Conservation (phyloP, 1,284 basidiomycete species). For the Coniferiporia sulphurascens region DNA sequence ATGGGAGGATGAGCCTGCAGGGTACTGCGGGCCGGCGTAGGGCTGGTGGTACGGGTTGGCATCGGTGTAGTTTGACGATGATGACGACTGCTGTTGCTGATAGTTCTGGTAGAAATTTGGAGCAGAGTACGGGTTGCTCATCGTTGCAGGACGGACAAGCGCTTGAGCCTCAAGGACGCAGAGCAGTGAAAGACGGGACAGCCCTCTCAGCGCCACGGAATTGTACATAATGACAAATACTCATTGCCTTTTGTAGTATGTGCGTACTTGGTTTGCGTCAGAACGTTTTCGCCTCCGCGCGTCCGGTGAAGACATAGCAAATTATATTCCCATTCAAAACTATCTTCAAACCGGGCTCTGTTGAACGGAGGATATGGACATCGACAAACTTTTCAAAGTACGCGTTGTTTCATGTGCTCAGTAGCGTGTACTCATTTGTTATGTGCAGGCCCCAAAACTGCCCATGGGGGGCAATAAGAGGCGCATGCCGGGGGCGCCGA, state of each 20-base stretch:
- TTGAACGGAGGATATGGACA: constrained; percentile 49
- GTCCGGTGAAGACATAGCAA: background rate
- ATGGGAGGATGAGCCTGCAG: constrained; percentile 46
- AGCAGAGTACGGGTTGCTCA: constrained; percentile 36
- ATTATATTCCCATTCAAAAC: background rate
- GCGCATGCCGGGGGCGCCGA: constrained; percentile 78
- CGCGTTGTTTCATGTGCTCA: constrained; percentile 14
- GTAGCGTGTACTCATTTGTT: constrained; percentile 5
- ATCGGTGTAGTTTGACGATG: constrained; percentile 45
- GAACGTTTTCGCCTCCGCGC: no score
- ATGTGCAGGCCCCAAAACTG: constrained; percentile 61
- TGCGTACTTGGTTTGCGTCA: no score
- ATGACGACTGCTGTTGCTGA: constrained; percentile 33
- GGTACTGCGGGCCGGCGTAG: constrained; percentile 69
- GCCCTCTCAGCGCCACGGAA: background rate
- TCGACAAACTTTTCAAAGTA: constrained; percentile 81
- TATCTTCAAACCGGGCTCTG: background rate
- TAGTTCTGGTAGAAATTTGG: constrained; percentile 40
- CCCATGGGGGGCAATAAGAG: constrained; percentile 64
- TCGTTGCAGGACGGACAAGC: constrained; percentile 11
- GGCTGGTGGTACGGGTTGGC: constrained; percentile 75
- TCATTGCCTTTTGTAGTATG: background rate
- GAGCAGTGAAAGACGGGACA: background rate
- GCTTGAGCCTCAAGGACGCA: background rate
- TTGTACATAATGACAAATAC: background rate